A percentile compares a stretch with the other conserved stretches of the same genome.
Evolutionary conservation across 2,329 filamentous ascomycete genomes (phyloP).

Genomic region (Venturia aucupariae): DNA sequence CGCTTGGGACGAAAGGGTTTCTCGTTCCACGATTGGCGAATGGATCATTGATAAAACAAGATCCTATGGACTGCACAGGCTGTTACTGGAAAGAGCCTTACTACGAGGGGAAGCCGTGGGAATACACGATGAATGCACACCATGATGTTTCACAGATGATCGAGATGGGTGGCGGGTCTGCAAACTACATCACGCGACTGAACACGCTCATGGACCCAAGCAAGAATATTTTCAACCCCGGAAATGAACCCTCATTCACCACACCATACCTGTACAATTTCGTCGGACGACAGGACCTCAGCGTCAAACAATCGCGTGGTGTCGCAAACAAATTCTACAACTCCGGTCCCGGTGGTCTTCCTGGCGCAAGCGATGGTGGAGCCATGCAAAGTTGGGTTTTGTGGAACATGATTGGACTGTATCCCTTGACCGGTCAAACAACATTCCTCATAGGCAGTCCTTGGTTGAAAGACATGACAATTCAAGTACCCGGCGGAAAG

Average conservation of each 20-base stretch:
- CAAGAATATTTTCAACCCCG: slow-evolving; percentile 54
- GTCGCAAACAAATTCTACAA: slow-evolving; percentile 53
- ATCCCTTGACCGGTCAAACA: slow-evolving; percentile 59
- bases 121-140: slow-evolving; percentile 60
- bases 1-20: slow-evolving; percentile 55
- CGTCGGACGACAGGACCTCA: slow-evolving; percentile 52
- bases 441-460: slow-evolving; percentile 51
- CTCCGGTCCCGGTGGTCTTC: slow-evolving; percentile 47
- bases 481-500: slow-evolving; percentile 48
- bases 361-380: slow-evolving; percentile 62
- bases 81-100: slow-evolving; percentile 58
- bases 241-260: slow-evolving; percentile 59
- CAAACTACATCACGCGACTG: slow-evolving; percentile 48
- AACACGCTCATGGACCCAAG: slow-evolving; percentile 52
- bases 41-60: slow-evolving; percentile 39
- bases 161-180: slow-evolving; percentile 44
- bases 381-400: slow-evolving; percentile 64
- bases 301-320: slow-evolving; percentile 48
- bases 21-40: slow-evolving; percentile 50
- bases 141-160: slow-evolving; percentile 54
- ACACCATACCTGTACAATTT: slow-evolving; percentile 63
- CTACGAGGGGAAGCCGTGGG: slow-evolving; percentile 54
- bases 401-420: slow-evolving; percentile 45
- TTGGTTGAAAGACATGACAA: slow-evolving; percentile 41
- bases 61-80: slow-evolving; percentile 47